Evolutionary conservation across 345 rosid species (phyloP).

Genomic region (Citrus unshiu): DNA sequence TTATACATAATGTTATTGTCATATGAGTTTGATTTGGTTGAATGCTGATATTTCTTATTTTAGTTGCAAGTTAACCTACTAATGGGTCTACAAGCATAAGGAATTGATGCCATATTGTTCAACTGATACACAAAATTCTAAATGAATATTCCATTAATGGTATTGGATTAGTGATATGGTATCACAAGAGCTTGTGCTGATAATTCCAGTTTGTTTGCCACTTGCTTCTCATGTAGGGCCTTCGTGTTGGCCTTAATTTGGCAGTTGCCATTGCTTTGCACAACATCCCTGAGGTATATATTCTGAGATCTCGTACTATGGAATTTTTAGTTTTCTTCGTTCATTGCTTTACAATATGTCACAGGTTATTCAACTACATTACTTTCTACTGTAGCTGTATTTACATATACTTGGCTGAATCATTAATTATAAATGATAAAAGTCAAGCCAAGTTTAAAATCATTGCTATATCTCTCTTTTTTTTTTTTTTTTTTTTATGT

Average conservation of each 20-base stretch:
- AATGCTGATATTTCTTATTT: neutral
- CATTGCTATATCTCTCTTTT: neutral
- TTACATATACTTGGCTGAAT: neutral
- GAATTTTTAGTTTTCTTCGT: neutral
- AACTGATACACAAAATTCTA: neutral
- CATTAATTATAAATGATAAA: neutral
- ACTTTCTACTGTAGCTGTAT: neutral
- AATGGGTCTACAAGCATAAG: neutral
- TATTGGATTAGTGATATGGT: neutral
- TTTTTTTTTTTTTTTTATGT: neutral
- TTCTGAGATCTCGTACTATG: conserved; percentile 7
- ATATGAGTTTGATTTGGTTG: neutral
- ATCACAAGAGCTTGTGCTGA: neutral
- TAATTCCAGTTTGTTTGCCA: conserved; percentile 11
- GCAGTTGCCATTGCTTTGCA: conserved; percentile 98
- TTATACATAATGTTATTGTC: neutral
- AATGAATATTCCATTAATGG: neutral
- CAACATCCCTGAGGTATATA: conserved; percentile 92
- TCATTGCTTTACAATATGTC: neutral
- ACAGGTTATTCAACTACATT: neutral
- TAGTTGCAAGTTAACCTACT: neutral
- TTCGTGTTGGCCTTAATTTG: conserved; percentile 90
- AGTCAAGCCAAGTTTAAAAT: neutral
- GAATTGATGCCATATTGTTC: neutral
- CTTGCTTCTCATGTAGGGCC: conserved; percentile 50